Evolutionary conservation across 2,329 filamentous ascomycete species (phyloP), one percentile per base, ranked within the genome.

Genomic region (Dactylellina leptospora): DNA sequence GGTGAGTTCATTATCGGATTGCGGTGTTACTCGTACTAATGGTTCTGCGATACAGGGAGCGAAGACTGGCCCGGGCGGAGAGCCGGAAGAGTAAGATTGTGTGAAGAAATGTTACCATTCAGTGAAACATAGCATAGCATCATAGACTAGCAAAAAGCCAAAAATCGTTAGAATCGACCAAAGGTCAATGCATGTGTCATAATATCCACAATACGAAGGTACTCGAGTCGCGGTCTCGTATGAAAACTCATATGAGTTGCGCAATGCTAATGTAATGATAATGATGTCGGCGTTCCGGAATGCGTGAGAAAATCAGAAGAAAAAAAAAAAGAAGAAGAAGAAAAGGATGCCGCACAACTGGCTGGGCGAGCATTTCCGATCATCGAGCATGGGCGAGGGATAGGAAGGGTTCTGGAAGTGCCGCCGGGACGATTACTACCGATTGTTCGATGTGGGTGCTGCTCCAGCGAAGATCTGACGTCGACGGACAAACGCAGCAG

Each of bases 1-100:
- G 95, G 89, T 76, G 61, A 33, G 71, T 53, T 59, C 8, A 6
- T 40, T 63, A 4, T 25, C 22, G 10, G 36, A n/a, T 6, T 54
- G 50, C 9, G 36, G 5, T 16, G 27, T 25, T 22, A 25, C n/a
- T n/a, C n/a, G n/a, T n/a, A n/a, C 59, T 72, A 60, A 72, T 22
- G 22, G 11, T 51, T n/a, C 18, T 30, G 11, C 36, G 2, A 11
- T 28, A 47, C 53, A 76, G 75, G 75, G 75, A 20, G 71, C 74
- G 22, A 76, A 76, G 60, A 74, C 66, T 28, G 75, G 75, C 2
- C 75, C 75, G 27, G 66, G 71, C 16, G 75, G 75, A 45, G 73
- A 74, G 23, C 73, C 75, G 42, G 75, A 73, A 45, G 56, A 48
- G 44, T 47, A 25, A 40, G 18, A 33, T 27, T 42, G 10, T 47